These are phyloP conservation scores for Domatiomyces globalis DNA, from an alignment of 2,329 filamentous ascomycete species.

Conservation along the genomic window DNA sequence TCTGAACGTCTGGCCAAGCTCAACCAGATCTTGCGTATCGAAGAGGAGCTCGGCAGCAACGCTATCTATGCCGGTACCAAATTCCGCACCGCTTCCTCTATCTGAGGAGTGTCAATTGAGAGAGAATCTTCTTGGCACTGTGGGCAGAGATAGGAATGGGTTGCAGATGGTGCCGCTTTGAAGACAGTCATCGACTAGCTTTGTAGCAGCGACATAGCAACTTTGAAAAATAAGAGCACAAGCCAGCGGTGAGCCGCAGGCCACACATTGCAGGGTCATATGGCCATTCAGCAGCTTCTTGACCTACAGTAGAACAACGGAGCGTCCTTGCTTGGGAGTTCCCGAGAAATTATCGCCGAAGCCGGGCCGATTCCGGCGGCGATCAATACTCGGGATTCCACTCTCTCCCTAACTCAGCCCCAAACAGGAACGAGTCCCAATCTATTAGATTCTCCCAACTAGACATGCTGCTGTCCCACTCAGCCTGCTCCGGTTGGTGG, in stretches of 20 bases:
- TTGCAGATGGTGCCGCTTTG: neutral
- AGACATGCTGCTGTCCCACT: too few species aligned
- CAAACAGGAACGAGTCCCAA: conserved; percentile 15
- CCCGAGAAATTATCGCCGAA: too few species aligned
- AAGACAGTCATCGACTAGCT: neutral
- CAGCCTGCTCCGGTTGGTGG: too few species aligned
- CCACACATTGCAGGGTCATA: neutral
- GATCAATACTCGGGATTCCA: conserved; percentile 4
- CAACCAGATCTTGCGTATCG: conserved; percentile 99
- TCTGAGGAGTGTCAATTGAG: conserved; percentile 42
- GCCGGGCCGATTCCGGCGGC: too few species aligned
- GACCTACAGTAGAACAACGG: too few species aligned
- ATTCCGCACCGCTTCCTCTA: conserved; percentile 81
- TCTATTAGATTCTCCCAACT: neutral
- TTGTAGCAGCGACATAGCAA: neutral
- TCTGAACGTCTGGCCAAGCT: conserved; percentile 99
- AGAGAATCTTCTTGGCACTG: neutral
- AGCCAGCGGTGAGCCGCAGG: neutral
- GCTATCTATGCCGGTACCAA: conserved; percentile 83
- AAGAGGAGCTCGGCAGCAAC: conserved; percentile 91
- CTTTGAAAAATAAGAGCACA: neutral
- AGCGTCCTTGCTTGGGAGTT: too few species aligned
- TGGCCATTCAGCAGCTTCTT: neutral
- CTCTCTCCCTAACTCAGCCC: conserved; percentile 10
- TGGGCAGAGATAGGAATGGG: neutral